Base-by-base conservation (phyloP, 2,329 filamentous ascomycete genomes). In the Ophiobolus disseminans region DNA sequence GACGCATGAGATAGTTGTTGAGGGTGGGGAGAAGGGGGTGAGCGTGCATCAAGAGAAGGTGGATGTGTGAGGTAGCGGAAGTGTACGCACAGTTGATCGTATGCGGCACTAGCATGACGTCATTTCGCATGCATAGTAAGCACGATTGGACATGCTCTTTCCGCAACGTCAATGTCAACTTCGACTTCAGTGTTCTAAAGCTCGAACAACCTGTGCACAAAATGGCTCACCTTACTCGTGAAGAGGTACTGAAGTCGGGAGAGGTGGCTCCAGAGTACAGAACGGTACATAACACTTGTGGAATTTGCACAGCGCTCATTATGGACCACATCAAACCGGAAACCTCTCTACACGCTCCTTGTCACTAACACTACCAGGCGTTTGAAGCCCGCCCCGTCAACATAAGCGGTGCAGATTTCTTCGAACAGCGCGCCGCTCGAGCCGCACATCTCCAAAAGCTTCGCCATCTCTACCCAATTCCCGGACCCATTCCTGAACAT, bases 381-480 rank as follows among this genome's bases (percentile, higher is more conserved):
- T 65, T 65, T 38, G 58, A 60, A 48, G 45, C 63, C 4, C 58
- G 57, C 9, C 65, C 68, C 5, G 5, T 60, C 4, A 34, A 60
- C 7, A 57, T 65, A 21, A 14, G 19, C 1, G 57, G 60, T 5
- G 19, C 41, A 1, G 60, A 65, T 16, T 50, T 69, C 45, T 51
- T 55, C 45, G 53, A 43, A 2, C 19, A 40, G 9, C 61, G 66
- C 10, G 56, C 51, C 8, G 50, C 49, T 7, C 62, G 69, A 4
- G 66, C 67, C 3, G 53, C 42, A 7, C 65, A 69, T 28, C 60
- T 72, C n/a, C 45, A 56, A 8, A 55, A 47, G 13, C 56, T 71
- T 1, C 64, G 68, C 7, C 63, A 70, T 38, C 48, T 68, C 5
- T 69, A 70, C 40, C 58, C 60, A 3, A 70, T 69, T 22, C 55